phyloP scores from a whole-genome alignment of 2,329 filamentous ascomycete species.

The Exophiala lecanii-corni region DNA sequence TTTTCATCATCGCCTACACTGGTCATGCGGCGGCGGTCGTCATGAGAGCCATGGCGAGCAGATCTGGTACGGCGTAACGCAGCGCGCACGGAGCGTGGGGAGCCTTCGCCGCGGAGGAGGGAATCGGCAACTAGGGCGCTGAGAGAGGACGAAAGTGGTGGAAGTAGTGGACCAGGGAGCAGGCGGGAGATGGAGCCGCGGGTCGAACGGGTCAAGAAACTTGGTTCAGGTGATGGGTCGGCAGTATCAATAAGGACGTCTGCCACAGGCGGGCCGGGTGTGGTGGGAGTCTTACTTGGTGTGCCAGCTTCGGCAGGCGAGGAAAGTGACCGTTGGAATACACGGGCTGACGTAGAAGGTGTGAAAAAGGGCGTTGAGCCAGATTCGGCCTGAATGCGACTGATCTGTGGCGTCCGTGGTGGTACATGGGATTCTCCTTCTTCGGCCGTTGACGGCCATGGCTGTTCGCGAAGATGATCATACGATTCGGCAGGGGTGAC shows the following conservation, averaged over 20 bases:
- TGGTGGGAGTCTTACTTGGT: conserved; percentile 10
- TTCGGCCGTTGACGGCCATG: conserved; percentile 19
- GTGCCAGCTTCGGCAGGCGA: conserved; percentile 22
- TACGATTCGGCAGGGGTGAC: conserved; percentile 22
- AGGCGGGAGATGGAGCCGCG: conserved; percentile 44
- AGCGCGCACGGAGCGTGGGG: conserved; percentile 15
- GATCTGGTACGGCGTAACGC: conserved; percentile 19
- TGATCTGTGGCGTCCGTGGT: conserved; percentile 16
- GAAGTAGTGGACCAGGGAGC: conserved; percentile 53
- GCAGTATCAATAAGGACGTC: conserved; percentile 11
- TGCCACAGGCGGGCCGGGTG: conserved; percentile 20
- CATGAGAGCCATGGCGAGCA: conserved; percentile 9
- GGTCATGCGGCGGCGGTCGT: conserved; percentile 11
- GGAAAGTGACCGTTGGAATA: conserved; percentile 15
- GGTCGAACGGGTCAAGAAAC: conserved; percentile 34
- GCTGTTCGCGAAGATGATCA: conserved; percentile 7
- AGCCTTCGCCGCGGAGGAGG: conserved; percentile 52
- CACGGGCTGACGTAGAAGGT: conserved; percentile 15
- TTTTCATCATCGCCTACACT: conserved; percentile 12
- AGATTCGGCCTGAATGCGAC: conserved; percentile 7
- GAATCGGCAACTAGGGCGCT: conserved; percentile 62
- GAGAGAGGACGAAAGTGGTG: conserved; percentile 56
- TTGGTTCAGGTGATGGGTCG: conserved; percentile 26
- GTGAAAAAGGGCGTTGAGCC: conserved; percentile 22
- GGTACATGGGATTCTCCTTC: conserved; percentile 10